Evolutionary conservation across 2,329 filamentous ascomycete species (phyloP), one percentile per base, ranked within the genome.

Genomic region (Fusarium succisae): DNA sequence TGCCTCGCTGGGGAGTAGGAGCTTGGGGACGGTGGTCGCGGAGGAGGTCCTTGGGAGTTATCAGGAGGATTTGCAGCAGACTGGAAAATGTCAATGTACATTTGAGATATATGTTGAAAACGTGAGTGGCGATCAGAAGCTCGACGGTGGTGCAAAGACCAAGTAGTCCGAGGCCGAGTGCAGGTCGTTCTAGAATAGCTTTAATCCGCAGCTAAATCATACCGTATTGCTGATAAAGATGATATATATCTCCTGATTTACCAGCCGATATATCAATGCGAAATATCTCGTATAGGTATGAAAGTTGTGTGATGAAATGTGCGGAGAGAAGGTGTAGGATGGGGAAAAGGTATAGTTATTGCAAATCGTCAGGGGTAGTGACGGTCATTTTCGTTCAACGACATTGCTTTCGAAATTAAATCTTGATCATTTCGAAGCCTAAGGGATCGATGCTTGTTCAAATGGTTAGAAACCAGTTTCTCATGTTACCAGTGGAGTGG

Each of bases 161-260:
- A 10, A 14, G 44, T 8, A 73, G 77, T 80, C 75, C 79, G 67
- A 79, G 79, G 79, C 79, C 80, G 81, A 77, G 83, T 84, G 83
- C 83, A 84, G 82, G 82, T 80, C 82, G 81, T 78, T 81, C 79
- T 77, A 56, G 62, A 80, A 79, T 75, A 83, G 81, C 79, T 83
- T 76, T 74, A 20, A 78, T 77, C 77, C 59, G 73, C 67, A 51
- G 70, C 66, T 56, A 65, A 70, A 77, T 68, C 69, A 59, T 57
- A 60, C 66, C 66, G 58, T 50, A 18, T 63, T 48, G 58, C 41
- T 58, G 55, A 41, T 24, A n/a, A 32, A 45, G 41, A 64, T 43
- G 39, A 63, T 47, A 39, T 38, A 64, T 56, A 41, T 41, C 56
- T 58, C 47, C 30, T 66, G 55, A 55, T 66, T 43, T 64, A 38